These are phyloP conservation scores for Chaetomium cochliodes DNA, from an alignment of 495 filamentous ascomycete genomes.

Conservation along the genomic window DNA sequence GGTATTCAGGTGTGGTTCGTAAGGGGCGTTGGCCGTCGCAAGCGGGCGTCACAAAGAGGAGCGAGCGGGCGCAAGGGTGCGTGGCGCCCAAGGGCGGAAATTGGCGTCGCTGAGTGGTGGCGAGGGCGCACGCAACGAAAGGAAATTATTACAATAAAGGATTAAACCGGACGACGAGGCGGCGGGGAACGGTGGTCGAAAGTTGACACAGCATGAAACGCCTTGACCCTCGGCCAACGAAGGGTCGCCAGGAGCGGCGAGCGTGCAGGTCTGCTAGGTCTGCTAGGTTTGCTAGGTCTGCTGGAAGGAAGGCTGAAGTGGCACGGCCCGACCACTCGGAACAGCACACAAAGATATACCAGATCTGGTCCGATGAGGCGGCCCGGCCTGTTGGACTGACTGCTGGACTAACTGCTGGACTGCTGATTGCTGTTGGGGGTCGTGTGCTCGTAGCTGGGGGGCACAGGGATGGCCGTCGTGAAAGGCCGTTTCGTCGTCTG, in stretches of 20 bases:
- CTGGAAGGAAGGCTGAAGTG: slow-evolving; percentile 16
- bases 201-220: slow-evolving; percentile 28
- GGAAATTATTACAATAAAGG: not conserved
- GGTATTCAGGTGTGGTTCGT: slow-evolving; percentile 30
- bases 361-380: not conserved
- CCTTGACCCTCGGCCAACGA: slow-evolving; percentile 22
- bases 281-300: too few species aligned
- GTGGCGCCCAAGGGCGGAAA: slow-evolving; percentile 17
- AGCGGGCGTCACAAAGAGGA: slow-evolving; percentile 17
- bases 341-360: slow-evolving; percentile 5
- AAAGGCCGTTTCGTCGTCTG: not conserved
- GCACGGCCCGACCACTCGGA: slow-evolving; percentile 18
- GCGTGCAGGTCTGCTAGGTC: not conserved
- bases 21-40: slow-evolving; percentile 24
- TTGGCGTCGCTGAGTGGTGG: slow-evolving; percentile 8
- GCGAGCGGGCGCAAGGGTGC: slow-evolving; percentile 8
- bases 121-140: slow-evolving; percentile 5
- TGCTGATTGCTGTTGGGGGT: not conserved
- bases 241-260: slow-evolving; percentile 13
- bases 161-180: slow-evolving; percentile 4
- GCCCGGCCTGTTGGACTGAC: not conserved
- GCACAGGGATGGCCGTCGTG: not conserved
- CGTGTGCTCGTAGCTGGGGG: slow-evolving; percentile 6
- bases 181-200: slow-evolving; percentile 6
- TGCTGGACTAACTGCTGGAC: not conserved